These are phyloP conservation scores for Zalaria sp. DNA, from an alignment of 2,329 filamentous ascomycete genomes.

Conservation along the genomic window DNA sequence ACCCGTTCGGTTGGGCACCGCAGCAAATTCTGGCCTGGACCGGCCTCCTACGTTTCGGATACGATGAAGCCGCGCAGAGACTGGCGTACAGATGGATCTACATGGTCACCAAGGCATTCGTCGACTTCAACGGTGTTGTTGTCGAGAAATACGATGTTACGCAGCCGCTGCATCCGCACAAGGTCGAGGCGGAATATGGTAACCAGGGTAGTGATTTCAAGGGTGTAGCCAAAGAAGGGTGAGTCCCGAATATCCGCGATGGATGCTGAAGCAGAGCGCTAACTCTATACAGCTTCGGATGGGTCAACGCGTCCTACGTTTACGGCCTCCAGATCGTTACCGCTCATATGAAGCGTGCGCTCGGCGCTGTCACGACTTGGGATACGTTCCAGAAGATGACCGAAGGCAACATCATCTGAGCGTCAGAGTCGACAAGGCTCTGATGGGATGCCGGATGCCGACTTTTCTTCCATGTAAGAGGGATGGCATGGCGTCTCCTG, in stretches of 20 bases:
- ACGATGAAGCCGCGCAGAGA: slow-evolving; percentile 75
- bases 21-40: slow-evolving; percentile 98
- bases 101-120: slow-evolving; percentile 97
- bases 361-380: slow-evolving; percentile 78
- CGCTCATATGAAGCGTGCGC: slow-evolving; percentile 74
- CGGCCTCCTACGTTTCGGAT: slow-evolving; percentile 80
- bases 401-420: background rate
- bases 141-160: slow-evolving; percentile 99
- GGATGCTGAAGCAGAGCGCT: background rate
- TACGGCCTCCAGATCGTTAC: slow-evolving; percentile 82
- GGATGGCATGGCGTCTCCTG: too few species aligned
- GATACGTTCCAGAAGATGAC: slow-evolving; percentile 58
- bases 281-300: slow-evolving; percentile 59
- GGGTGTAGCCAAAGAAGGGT: slow-evolving; percentile 92
- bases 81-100: slow-evolving; percentile 93
- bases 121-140: slow-evolving; percentile 95
- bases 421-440: too few species aligned
- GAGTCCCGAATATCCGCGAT: slow-evolving; percentile 26
- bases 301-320: slow-evolving; percentile 97
- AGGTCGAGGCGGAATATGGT: slow-evolving; percentile 91
- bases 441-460: too few species aligned
- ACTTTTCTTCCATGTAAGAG: too few species aligned
- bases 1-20: slow-evolving; percentile 94
- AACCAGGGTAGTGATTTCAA: slow-evolving; percentile 95
- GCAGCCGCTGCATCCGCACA: slow-evolving; percentile 73